phyloP scores from a whole-genome alignment of 345 rosid genomes.

The Gossypioides kirkii region DNA sequence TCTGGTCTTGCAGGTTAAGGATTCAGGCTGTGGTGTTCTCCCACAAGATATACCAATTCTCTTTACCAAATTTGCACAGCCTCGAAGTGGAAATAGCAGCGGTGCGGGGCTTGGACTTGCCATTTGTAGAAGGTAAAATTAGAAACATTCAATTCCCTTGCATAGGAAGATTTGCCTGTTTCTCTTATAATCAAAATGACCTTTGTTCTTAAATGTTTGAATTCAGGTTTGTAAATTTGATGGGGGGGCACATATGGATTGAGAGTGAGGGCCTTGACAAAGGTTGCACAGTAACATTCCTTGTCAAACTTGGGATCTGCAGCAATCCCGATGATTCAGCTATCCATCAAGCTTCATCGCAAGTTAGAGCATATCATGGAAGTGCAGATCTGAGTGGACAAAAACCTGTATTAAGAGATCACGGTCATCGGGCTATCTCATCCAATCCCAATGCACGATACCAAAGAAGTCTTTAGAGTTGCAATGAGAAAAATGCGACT shows the following conservation, averaged over 20 bases:
- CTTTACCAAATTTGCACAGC: constrained; percentile 63
- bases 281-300: constrained; percentile 62
- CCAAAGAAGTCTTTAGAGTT: constrained; percentile 44
- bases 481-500: neutral
- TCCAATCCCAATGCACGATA: constrained; percentile 28
- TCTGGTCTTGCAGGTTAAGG: constrained; percentile 57
- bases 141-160: constrained; percentile 2
- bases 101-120: constrained; percentile 94
- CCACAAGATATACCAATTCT: constrained; percentile 67
- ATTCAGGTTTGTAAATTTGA: constrained; percentile 75
- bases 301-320: constrained; percentile 62
- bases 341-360: constrained; percentile 32
- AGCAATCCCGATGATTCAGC: constrained; percentile 34
- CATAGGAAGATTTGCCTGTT: neutral
- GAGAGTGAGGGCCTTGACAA: constrained; percentile 80
- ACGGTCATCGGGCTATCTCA: constrained; percentile 19
- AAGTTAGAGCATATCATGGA: constrained; percentile 43
- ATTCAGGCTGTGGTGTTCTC: constrained; percentile 79
- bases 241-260: constrained; percentile 91
- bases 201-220: constrained; percentile 14
- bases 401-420: constrained; percentile 24
- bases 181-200: neutral
- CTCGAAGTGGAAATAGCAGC: constrained; percentile 38
- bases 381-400: constrained; percentile 41
- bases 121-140: constrained; percentile 69